Evolutionary conservation across 1,284 basidiomycete species (phyloP), one percentile per base, ranked within the genome.

Genomic region (Apiotrichum mycotoxinovorans): DNA sequence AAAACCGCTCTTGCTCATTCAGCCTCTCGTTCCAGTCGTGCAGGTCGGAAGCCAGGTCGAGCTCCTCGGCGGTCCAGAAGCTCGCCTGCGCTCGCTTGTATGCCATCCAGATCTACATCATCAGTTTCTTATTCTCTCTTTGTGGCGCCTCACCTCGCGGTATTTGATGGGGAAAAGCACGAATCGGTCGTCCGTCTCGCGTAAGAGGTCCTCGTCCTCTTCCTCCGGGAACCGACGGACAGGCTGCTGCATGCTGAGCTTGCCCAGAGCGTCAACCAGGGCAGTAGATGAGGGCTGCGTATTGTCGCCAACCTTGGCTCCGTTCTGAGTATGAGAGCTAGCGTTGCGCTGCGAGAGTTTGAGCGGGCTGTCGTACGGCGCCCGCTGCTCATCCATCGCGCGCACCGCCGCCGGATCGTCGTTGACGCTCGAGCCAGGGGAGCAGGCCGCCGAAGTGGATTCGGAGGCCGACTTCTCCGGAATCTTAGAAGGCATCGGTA

Each of bases 41-140:
- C 47, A 89, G 68, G 68, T 98, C 93, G 69, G 93, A 87, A 15
- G 88, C 90, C 3, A 97, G 84, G 71, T 97, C 91, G 79, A 97
- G 90, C 79, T 97, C 93, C 74, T 97, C 94, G 0, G 91, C 91
- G 0, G 92, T 97, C 94, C 93, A 98, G 80, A 82, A 67, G 27
- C 66, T 67, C 23, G 77, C 78, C 62, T 78, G 73, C 5, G 72
- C 70, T 64, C 90, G 88, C 80, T 94, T 95, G 81, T 95, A 95
- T 82, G 92, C 88, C 72, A 86, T 84, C 91, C 92, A 95, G 67
- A 95, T 94, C 89, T 94, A 55, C 8, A 41, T 9, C 1, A 37
- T 48, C 18, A 27, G 26, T 10, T 9, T 15, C 5, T 9, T n/a
- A 42, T 46, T 25, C 48, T n/a, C 20, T 1, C 20, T 2, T 40